These are phyloP conservation scores for Penicillium brasilianum DNA, from an alignment of 2,329 filamentous ascomycete species.

Conservation along the genomic window DNA sequence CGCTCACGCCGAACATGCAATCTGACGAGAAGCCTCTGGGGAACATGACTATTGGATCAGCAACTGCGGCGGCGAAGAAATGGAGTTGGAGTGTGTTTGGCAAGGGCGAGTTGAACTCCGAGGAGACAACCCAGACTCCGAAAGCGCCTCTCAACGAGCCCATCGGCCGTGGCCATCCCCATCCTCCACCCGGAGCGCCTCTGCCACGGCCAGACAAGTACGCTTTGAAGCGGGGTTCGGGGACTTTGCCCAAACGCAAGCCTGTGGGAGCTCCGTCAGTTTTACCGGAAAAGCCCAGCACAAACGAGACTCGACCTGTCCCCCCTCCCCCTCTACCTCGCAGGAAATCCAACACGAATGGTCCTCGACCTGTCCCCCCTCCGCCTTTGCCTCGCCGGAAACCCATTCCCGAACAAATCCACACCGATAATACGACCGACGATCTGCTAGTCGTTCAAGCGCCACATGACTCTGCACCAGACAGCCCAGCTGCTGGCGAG, in stretches of 20 bases:
- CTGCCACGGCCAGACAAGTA: conserved; percentile 71
- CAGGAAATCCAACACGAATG: conserved; percentile 42
- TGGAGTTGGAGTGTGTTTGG: conserved; percentile 61
- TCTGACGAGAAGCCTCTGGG: conserved; percentile 46
- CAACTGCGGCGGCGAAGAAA: conserved; percentile 64
- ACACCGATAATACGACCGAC: conserved; percentile 45
- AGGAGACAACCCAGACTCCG: conserved; percentile 45
- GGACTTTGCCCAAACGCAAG: conserved; percentile 68
- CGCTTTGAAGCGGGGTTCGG: conserved; percentile 60
- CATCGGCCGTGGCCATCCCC: conserved; percentile 79
- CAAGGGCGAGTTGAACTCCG: conserved; percentile 46
- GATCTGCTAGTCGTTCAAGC: conserved; percentile 70
- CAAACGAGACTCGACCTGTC: conserved; percentile 41
- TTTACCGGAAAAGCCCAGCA: conserved; percentile 32
- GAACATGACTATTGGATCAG: conserved; percentile 53
- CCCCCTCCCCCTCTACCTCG: conserved; percentile 58
- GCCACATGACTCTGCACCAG: conserved; percentile 63
- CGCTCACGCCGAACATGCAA: conserved; percentile 32
- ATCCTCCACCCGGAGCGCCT: conserved; percentile 80
- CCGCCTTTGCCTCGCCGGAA: conserved; percentile 58
- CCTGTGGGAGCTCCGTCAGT: conserved; percentile 56
- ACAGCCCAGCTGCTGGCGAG: conserved; percentile 40
- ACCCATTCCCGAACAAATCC: conserved; percentile 38
- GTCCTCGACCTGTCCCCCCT: conserved; percentile 45
- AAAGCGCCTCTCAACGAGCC: conserved; percentile 64